Evolutionary conservation across 1,284 basidiomycete species (phyloP).

Genomic region (Neotropicomus parvogracilis): DNA sequence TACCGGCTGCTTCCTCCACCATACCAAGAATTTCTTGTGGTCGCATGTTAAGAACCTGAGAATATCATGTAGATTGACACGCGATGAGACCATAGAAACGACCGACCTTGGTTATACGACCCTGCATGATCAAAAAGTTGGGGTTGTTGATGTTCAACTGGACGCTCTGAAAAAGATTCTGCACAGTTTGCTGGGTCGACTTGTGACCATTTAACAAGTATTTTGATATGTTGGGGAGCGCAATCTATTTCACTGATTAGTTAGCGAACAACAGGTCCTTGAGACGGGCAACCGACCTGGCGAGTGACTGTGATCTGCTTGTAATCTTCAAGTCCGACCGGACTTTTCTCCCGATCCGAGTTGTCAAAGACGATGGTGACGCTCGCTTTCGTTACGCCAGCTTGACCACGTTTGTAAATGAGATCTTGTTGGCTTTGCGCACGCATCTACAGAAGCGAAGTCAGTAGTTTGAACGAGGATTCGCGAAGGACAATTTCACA

Average conservation of each 20-base stretch:
- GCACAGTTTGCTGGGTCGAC: conserved; percentile 82
- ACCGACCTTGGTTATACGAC: conserved; percentile 83
- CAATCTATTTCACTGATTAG: conserved; percentile 54
- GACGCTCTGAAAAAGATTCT: conserved; percentile 94
- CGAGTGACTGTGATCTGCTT: conserved; percentile 95
- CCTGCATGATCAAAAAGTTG: conserved; percentile 99
- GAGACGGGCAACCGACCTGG: conserved; percentile 56
- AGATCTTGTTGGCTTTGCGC: conserved; percentile 96
- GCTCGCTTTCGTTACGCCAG: conserved; percentile 94
- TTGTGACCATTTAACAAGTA: conserved; percentile 98
- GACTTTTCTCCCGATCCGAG: conserved; percentile 85
- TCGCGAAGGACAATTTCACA: conserved; percentile 29
- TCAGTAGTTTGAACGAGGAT: neutral
- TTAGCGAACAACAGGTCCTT: conserved; percentile 14
- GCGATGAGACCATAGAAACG: conserved; percentile 2
- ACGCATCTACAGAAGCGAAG: conserved; percentile 63
- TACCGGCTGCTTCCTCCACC: conserved; percentile 98
- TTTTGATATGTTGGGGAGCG: conserved; percentile 92
- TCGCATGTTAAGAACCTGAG: conserved; percentile 91
- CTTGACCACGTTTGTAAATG: conserved; percentile 97
- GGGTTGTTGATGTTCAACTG: conserved; percentile 99
- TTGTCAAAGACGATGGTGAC: conserved; percentile 99
- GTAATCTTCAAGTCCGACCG: conserved; percentile 79
- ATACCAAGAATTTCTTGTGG: conserved; percentile 97
- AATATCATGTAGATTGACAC: neutral